A percentile compares a stretch with the other conserved stretches of the same genome.
These are phyloP conservation scores for Pseudogymnoascus sp. DNA, from an alignment of 2,329 filamentous ascomycete genomes.

Conservation along the genomic window DNA sequence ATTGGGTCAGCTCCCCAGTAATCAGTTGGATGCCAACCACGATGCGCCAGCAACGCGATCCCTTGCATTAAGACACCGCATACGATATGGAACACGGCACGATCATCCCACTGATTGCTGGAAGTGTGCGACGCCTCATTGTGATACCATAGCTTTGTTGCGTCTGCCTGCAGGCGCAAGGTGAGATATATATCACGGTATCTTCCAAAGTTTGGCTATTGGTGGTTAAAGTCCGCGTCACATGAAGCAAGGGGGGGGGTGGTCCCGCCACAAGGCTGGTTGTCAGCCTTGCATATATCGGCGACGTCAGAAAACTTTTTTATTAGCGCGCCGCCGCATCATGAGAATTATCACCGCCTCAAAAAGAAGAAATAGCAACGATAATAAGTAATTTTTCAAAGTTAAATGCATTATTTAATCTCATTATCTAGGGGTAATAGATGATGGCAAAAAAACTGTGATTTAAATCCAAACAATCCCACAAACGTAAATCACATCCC, in stretches of 20 bases:
- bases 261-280: neutral
- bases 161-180: neutral
- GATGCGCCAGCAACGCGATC: neutral
- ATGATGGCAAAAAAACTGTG: neutral
- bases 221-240: neutral
- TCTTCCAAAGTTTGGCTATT: neutral
- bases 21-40: neutral
- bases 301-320: constrained; percentile 8
- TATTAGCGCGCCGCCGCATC: neutral
- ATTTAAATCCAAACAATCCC: neutral
- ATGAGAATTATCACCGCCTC: neutral
- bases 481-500: neutral
- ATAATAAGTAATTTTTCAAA: neutral
- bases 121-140: neutral
- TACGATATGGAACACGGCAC: neutral
- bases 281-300: neutral
- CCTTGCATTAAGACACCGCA: neutral
- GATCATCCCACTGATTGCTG: neutral
- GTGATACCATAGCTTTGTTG: neutral
- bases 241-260: neutral
- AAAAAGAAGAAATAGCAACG: neutral
- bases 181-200: neutral
- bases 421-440: neutral
- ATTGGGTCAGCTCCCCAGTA: neutral
- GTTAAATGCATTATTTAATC: neutral